Percentiles rank a stretch among this genome's conserved stretches.
Evolutionary conservation across 2,329 filamentous ascomycete genomes (phyloP).

Genomic region (Xylariaceae sp.): DNA sequence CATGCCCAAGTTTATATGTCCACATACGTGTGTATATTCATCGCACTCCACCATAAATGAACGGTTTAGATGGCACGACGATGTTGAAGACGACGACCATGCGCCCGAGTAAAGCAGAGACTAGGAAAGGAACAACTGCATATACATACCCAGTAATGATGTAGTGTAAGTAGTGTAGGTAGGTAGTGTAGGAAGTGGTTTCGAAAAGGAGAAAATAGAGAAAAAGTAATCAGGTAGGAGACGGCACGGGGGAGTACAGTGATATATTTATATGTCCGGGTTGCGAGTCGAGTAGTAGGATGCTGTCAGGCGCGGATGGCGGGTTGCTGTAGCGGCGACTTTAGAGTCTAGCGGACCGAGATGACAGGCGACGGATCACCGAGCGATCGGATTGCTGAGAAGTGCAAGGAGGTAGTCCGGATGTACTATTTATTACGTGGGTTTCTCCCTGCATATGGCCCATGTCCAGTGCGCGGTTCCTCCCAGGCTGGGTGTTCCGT

Average conservation of each 20-base stretch:
- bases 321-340: constrained; percentile 9
- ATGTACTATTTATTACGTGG: not conserved
- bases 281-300: not conserved
- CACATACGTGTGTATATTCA: not conserved
- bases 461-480: not conserved
- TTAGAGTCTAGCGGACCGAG: not conserved
- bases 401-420: too few species aligned
- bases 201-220: too few species aligned
- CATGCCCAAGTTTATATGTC: not conserved
- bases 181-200: too few species aligned
- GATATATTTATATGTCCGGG: not conserved
- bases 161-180: too few species aligned
- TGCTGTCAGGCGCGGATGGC: not conserved
- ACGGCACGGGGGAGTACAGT: too few species aligned
- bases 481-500: too few species aligned
- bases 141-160: too few species aligned
- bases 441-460: not conserved
- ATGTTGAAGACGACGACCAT: too few species aligned
- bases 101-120: not conserved
- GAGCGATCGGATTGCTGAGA: not conserved
- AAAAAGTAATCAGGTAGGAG: too few species aligned
- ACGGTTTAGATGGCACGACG: not conserved
- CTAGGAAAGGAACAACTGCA: not conserved
- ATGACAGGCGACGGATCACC: not conserved
- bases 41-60: not conserved